Evolutionary conservation across 768 basidiomycete species (phyloP).

Genomic region (Lactarius sp.): DNA sequence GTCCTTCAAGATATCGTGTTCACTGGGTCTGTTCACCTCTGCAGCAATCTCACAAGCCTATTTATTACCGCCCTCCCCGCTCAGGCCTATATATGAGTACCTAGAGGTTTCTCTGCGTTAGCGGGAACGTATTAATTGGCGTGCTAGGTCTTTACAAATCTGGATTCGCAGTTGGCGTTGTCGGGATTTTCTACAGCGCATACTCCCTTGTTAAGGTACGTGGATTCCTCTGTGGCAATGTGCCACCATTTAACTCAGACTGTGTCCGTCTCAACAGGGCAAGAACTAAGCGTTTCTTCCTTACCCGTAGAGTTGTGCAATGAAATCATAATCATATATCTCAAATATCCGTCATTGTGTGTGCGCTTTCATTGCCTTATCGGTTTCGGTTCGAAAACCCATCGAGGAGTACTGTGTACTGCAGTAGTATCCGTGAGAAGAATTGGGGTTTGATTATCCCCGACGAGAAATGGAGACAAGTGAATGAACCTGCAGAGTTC

Average conservation of each 20-base stretch:
- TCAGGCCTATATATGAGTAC: conserved; percentile 61
- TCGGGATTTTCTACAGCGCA: conserved; percentile 47
- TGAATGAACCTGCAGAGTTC: neutral
- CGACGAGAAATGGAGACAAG: neutral
- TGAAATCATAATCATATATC: conserved; percentile 10
- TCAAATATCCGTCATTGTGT: neutral
- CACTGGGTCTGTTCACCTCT: neutral
- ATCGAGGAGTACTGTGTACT: too few relatives aligned
- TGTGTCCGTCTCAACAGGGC: neutral
- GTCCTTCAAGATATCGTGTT: neutral
- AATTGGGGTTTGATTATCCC: too few relatives aligned
- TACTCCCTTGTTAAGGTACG: conserved; percentile 42
- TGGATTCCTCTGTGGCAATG: neutral
- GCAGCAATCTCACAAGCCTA: conserved; percentile 42
- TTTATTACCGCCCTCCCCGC: conserved; percentile 59
- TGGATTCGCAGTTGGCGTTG: conserved; percentile 50
- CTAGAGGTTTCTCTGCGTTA: conserved; percentile 23
- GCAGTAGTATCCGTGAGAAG: too few relatives aligned
- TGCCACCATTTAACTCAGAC: neutral
- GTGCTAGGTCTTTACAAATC: conserved; percentile 49
- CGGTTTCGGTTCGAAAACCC: neutral
- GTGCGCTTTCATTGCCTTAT: neutral
- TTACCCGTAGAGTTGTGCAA: conserved; percentile 4
- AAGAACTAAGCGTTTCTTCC: conserved; percentile 2
- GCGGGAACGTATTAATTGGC: conserved; percentile 4